A percentile compares a stretch with the other conserved stretches of the same genome.
phyloP scores from a whole-genome alignment of 2,329 filamentous ascomycete genomes.

The Cyanodermella asteris region DNA sequence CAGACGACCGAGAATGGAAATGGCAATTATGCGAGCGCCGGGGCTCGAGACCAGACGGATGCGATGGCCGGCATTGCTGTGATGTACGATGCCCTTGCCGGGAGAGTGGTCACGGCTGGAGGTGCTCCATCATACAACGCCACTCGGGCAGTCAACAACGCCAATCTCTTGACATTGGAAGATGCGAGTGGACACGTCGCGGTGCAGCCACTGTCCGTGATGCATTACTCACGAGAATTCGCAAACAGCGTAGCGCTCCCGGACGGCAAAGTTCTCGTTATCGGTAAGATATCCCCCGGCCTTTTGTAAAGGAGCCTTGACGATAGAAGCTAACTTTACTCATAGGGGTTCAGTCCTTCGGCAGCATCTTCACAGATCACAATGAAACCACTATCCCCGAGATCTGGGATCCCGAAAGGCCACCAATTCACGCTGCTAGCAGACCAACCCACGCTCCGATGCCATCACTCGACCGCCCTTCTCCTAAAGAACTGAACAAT shows the following conservation, averaged over 20 bases:
- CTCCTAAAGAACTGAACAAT: conserved; percentile 30
- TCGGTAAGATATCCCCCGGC: too few species aligned
- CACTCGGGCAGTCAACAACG: conserved; percentile 20
- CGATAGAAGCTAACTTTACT: too few species aligned
- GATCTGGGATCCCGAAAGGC: conserved; percentile 21
- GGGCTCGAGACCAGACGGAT: conserved; percentile 23
- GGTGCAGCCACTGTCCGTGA: conserved; percentile 14
- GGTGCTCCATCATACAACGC: conserved; percentile 26
- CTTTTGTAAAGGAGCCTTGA: too few species aligned
- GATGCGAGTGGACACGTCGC: conserved; percentile 8
- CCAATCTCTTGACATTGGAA: conserved; percentile 28
- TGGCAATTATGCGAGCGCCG: conserved; percentile 22
- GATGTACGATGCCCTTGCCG: conserved; percentile 33
- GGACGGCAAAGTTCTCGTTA: conserved; percentile 26
- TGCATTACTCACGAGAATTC: conserved; percentile 20
- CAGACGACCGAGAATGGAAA: conserved; percentile 20
- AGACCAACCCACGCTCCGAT: conserved; percentile 19
- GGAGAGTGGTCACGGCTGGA: conserved; percentile 32
- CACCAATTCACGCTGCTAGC: conserved; percentile 19
- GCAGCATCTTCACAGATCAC: conserved; percentile 24
- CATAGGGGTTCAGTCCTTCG: conserved; percentile 23
- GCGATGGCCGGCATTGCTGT: conserved; percentile 34
- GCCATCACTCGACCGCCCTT: conserved; percentile 28
- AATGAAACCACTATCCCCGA: conserved; percentile 21
- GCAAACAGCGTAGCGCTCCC: conserved; percentile 27